Evolutionary conservation across 768 basidiomycete genomes (phyloP).

Genomic region (Phanerochaete sordida): DNA sequence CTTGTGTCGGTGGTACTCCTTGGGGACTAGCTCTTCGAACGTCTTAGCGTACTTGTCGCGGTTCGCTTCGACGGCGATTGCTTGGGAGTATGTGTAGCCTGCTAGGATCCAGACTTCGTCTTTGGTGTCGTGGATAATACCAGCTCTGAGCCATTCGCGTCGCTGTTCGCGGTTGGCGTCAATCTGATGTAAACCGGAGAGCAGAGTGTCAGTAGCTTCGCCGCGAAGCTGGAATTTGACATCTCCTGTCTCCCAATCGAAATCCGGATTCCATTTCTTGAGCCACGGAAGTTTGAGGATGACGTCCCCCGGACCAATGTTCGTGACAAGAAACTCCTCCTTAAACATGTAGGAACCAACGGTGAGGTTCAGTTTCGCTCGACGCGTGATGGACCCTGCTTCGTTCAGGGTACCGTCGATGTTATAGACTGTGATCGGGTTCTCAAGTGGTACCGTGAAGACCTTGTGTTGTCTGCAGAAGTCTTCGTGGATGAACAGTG

Average conservation of each 20-base stretch:
- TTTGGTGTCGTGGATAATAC: background rate
- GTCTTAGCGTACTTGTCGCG: background rate
- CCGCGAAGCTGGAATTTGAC: background rate
- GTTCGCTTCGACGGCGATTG: background rate
- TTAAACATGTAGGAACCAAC: background rate
- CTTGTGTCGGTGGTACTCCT: conserved; percentile 8
- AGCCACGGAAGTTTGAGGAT: conserved; percentile 4
- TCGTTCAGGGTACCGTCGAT: background rate
- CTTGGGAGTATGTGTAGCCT: background rate
- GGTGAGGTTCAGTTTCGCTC: background rate
- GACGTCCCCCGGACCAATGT: conserved; percentile 1
- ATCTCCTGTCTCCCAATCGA: conserved; percentile 1
- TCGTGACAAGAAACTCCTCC: background rate
- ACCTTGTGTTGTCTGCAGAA: background rate
- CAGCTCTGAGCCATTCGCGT: background rate
- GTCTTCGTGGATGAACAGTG: background rate
- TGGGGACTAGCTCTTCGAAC: conserved; percentile 13
- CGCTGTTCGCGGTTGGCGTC: background rate
- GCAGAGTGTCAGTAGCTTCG: background rate
- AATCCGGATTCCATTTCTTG: background rate
- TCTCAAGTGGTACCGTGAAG: background rate
- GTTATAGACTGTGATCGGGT: background rate
- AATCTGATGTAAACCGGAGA: background rate
- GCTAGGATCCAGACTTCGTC: conserved; percentile 1
- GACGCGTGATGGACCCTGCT: background rate